Base-by-base conservation (phyloP, 768 basidiomycete species). In the Panellus pusillus region DNA sequence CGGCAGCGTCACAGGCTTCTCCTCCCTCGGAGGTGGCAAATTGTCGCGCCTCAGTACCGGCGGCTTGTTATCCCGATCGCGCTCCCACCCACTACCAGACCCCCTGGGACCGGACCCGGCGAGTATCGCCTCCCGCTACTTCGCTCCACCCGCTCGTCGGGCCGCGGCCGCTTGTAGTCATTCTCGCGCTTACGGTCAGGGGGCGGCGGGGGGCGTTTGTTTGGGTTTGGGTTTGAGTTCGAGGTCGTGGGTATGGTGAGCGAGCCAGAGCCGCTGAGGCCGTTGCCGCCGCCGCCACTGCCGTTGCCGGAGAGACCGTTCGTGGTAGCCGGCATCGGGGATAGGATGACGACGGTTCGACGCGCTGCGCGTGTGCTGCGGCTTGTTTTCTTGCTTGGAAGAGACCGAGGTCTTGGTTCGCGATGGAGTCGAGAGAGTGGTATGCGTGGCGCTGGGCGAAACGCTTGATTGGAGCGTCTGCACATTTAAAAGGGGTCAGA, bases 391-490 rank as follows among this genome's bases (percentile, higher is more conserved):
- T 72, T 5, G 74, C 77, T 61, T 81, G 71, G 3, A 87, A 82
- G 59, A 91, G 87, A 6, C 96, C 96, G 17, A 97, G 82, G 66
- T 98, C 96, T 36, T 87, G 83, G 13, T 84, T 78, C 2, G 94
- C 91, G 56, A 98, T 95, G 17, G 91, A 88, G 64, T 98, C 95
- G 24, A 87, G 86, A 31, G 85, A 86, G 24, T 86, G 79, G 68
- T 93, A 93, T 24, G 80, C 84, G 66, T 92, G 89, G 38, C 92
- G 79, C 64, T 93, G 89, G 0, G 93, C 93, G 55, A 97, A 90
- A 0, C 89, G 88, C 63, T 96, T 93, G 68, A 97, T 90, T 0
- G 92, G 84, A 1, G 91, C 86, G 63, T 94, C 95, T 97, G 63
- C 2, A 24, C 24, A 6, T 24, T 24, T 6, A 2, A 24, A 24